Evolutionary conservation across 1,284 basidiomycete genomes (phyloP), one percentile per base, ranked within the genome.

Genomic region (Agaricales sp.): DNA sequence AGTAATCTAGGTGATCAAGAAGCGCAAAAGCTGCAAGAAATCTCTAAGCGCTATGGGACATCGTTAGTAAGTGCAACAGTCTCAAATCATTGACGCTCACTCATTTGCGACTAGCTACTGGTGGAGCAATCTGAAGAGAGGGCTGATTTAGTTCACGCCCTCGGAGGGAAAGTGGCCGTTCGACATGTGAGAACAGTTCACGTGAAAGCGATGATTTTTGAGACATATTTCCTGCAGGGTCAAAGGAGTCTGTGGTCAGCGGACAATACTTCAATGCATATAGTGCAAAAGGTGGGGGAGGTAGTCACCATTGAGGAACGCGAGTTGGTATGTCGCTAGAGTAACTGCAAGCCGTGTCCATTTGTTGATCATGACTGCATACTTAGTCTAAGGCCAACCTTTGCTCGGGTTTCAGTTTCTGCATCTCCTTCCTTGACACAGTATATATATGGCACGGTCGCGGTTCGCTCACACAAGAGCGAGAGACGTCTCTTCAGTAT

Each of bases 211-310:
- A 35, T 8, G 11, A 11, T 8, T 35, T 11, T 8, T 35, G 11
- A 11, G 30, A 35, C 30, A 35, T 8, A n/a, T n/a, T n/a, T n/a
- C 11, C 30, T 35, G 30, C n/a, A 89, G 81, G 87, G 87, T 12
- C 67, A 74, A 24, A 75, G 87, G 35, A 68, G 70, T 2, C 83
- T 81, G 57, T 90, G 87, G 87, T 77, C 78, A 4, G 58, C 76
- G 0, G 86, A 88, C 49, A 89, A 90, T 55, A 88, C 84, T 2
- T 70, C 83, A 2, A 87, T 90, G 84, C 86, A 89, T 54, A 64
- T 80, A 43, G 70, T 87, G 22, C 75, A 84, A 50, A 71, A 68
- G 2, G 57, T 62, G 4, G 58, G 67, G n/a, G 75, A 73, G 3
- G 62, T 73, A 14, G 63, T 81, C 21, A 68, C 75, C 52, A 78